Evolutionary conservation across 129 eudicot genomes (phyloP).

Genomic region (Gnaphalium uliginosum): DNA sequence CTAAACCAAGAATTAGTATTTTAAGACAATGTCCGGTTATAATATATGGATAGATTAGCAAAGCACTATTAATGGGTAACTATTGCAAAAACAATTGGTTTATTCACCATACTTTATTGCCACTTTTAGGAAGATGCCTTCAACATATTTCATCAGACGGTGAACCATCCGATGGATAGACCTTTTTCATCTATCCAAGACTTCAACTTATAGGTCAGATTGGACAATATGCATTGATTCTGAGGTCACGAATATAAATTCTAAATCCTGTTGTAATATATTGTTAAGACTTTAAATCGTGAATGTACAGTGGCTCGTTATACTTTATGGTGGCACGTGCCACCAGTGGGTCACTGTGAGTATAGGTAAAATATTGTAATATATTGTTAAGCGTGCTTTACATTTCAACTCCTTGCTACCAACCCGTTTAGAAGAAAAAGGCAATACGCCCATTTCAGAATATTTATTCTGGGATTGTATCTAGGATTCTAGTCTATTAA

Average conservation of each 20-base stretch:
- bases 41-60: slow-evolving; percentile 1
- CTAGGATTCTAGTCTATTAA: no score
- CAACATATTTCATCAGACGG: background rate
- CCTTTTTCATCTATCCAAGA: background rate
- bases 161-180: slow-evolving; percentile 10
- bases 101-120: slow-evolving; percentile 23
- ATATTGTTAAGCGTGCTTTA: no score
- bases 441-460: no score
- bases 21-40: background rate
- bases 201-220: background rate
- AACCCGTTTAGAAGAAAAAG: no score
- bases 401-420: no score
- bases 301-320: no score
- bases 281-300: no score
- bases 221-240: background rate
- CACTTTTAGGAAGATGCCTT: slow-evolving; percentile 21
- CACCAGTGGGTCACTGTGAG: no score
- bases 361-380: no score
- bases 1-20: background rate
- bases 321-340: no score
- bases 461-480: no score
- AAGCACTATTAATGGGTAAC: background rate
- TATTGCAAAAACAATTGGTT: background rate
- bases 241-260: background rate
- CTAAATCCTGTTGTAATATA: no score